phyloP scores from a whole-genome alignment of 768 basidiomycete genomes.

The Boletellus ananiceps region DNA sequence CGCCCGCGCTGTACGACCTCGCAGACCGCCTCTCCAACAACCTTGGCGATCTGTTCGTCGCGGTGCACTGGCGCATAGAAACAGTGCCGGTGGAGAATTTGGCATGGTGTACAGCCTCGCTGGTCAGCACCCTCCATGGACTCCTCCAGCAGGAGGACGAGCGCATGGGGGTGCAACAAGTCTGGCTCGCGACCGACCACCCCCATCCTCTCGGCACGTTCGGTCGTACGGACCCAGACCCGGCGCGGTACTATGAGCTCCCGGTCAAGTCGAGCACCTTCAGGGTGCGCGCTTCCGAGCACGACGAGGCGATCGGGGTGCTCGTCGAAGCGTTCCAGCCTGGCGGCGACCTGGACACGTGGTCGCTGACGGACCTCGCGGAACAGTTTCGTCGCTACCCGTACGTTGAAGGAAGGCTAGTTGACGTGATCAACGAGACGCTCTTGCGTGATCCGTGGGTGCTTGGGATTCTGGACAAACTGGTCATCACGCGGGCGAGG shows the following conservation, averaged over 20 bases:
- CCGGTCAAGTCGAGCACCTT: slow-evolving; percentile 44
- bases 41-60: slow-evolving; percentile 37
- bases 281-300: slow-evolving; percentile 36
- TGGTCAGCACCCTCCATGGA: slow-evolving; percentile 40
- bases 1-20: slow-evolving; percentile 38
- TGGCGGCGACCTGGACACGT: slow-evolving; percentile 36
- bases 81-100: slow-evolving; percentile 40
- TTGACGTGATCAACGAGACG: slow-evolving; percentile 18
- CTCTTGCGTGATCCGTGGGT: slow-evolving; percentile 47
- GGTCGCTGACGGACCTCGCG: slow-evolving; percentile 42
- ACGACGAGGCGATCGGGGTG: slow-evolving; percentile 43
- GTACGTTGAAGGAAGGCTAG: slow-evolving; percentile 19
- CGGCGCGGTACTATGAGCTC: background rate
- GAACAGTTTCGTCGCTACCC: slow-evolving; percentile 31
- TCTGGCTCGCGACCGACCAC: slow-evolving; percentile 59
- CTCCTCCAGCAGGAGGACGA: slow-evolving; percentile 28
- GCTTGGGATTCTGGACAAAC: slow-evolving; percentile 53
- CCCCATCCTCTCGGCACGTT: slow-evolving; percentile 23
- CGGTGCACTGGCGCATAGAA: slow-evolving; percentile 58
- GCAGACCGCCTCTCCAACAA: slow-evolving; percentile 35
- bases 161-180: slow-evolving; percentile 32
- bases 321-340: slow-evolving; percentile 41
- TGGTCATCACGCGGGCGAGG: slow-evolving; percentile 44
- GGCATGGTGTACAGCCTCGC: slow-evolving; percentile 44
- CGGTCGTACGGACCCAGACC: too few species aligned